Evolutionary conservation across 208 protist genomes (phyloP), one percentile per base, ranked within the genome.

Genomic region (Trypanosoma cruzi): DNA sequence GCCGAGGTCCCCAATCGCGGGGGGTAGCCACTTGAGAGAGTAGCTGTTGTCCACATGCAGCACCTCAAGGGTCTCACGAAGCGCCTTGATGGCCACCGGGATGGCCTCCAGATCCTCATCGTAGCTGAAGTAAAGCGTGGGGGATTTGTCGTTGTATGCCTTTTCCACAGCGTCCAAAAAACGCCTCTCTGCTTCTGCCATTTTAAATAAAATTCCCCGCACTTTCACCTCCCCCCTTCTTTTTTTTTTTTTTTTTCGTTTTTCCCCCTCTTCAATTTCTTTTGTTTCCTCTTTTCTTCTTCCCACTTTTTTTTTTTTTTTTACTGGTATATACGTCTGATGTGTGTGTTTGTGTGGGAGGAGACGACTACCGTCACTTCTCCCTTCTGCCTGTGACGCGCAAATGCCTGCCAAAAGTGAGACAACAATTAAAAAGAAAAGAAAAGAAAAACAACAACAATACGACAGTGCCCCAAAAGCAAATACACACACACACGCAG

Each of bases 31-130:
- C 0, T n/a, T 65, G 31, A 96, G 76, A 16, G 60, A 72, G 70
- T 92, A 96, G 75, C 91, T 93, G 73, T 96, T 93, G 62, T 96
- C 90, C 0, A 96, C 52, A 74, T 88, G 75, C 13, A 96, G 77
- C 22, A 85, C 52, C 82, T 95, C 87, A 31, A 93, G 73, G 11
- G 85, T 85, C 2, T 65, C 53, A 24, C 87, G 84, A 64, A 91
- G 82, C 32, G 69, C 68, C 52, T 80, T 83, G 20, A 89, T 71
- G 1, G 44, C 64, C 0, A 54, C 26, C 3, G 84, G 84, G 24
- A 89, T 56, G 22, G 57, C 53, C 14, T 22, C 63, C 52, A 93
- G 80, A 57, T 78, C 75, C 16, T 68, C 71, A 10, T 63, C 69
- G 77, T 73, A 89, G 61, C 77, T 83, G 37, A 89, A 73, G 60